Evolutionary conservation across 1,139 yeast genomes (phyloP), one percentile per base, ranked within the genome.

Genomic region (Sugiyamaella japonica): DNA sequence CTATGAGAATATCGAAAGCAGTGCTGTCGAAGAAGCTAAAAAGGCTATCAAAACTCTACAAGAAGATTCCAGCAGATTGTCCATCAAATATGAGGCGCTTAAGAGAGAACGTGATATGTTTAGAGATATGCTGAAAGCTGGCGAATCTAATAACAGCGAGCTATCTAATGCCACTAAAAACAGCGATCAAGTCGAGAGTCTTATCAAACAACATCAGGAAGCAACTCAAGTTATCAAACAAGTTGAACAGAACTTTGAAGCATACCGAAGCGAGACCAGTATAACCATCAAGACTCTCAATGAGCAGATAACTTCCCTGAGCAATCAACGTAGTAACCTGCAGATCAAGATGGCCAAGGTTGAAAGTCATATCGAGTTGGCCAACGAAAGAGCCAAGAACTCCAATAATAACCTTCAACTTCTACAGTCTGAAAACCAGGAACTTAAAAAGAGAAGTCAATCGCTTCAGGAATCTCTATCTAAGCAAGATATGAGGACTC

Each of bases 31-130:
- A 50, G 95, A 86, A 61, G 96, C 97, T 2, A 83, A 83, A 57
- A 84, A 84, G 47, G 93, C 95, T 0, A 86, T 91, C 44, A 69
- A 81, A 37, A 77, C 83, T 1, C 73, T 91, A 53, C 84, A 87
- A 66, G 79, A 82, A 9, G 87, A 86, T 60, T 71, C 87, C 43
- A 76, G 78, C 28, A 73, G 78, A 37, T 65, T 81, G 17, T 78
- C 78, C 56, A 67, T 77, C 3, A 82, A 79, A 61, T 70, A 80
- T 45, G 80, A 76, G 7, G 79, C 88, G 1, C 77, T 80, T 5
- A 71, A 77, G 2, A 78, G 81, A 56, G 93, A 86, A 66, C 76
- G 89, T 56, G 95, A 88, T 63, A 80, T 83, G 71, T 76, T 86
- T 68, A 74, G 85, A 67, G 66, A 77, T 0, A 70, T 80, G 64